Percentiles rank a stretch among this genome's conserved stretches.
Conservation (phyloP, 1,284 basidiomycete species). For the Kalmanozyma brasiliensis region DNA sequence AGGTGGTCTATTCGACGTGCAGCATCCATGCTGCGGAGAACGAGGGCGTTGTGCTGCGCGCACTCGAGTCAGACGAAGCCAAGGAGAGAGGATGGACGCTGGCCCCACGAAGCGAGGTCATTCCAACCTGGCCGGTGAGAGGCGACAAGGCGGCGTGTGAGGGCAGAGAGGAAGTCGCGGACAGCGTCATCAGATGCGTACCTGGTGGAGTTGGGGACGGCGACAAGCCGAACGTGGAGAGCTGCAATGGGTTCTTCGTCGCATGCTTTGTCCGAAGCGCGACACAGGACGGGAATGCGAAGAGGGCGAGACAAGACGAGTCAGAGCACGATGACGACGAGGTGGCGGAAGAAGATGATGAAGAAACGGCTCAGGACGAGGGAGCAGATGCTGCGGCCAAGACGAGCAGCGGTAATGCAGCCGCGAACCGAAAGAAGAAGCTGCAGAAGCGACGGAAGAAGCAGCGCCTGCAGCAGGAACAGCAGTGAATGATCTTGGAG, state of each 20-base stretch:
- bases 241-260: conserved; percentile 62
- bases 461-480: conserved; percentile 19
- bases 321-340: conserved; percentile 8
- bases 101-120: conserved; percentile 38
- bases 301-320: not conserved
- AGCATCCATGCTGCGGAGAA: conserved; percentile 91
- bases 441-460: conserved; percentile 35
- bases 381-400: conserved; percentile 2
- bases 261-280: conserved; percentile 49
- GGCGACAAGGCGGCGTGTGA: conserved; percentile 42
- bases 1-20: conserved; percentile 95
- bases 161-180: conserved; percentile 21
- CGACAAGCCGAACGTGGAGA: conserved; percentile 27
- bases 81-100: conserved; percentile 44
- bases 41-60: conserved; percentile 78
- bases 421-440: conserved; percentile 41
- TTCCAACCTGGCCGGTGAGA: conserved; percentile 57
- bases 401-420: conserved; percentile 11
- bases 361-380: conserved; percentile 3
- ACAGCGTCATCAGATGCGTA: conserved; percentile 47
- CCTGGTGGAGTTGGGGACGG: conserved; percentile 39
- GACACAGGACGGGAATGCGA: not conserved
- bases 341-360: conserved; percentile 1
- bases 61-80: conserved; percentile 49
- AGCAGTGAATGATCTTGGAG: no score